Evolutionary conservation across 805 yeast genomes (phyloP), one percentile per base, ranked within the genome.

Genomic region (Nakazawaea siamensis): DNA sequence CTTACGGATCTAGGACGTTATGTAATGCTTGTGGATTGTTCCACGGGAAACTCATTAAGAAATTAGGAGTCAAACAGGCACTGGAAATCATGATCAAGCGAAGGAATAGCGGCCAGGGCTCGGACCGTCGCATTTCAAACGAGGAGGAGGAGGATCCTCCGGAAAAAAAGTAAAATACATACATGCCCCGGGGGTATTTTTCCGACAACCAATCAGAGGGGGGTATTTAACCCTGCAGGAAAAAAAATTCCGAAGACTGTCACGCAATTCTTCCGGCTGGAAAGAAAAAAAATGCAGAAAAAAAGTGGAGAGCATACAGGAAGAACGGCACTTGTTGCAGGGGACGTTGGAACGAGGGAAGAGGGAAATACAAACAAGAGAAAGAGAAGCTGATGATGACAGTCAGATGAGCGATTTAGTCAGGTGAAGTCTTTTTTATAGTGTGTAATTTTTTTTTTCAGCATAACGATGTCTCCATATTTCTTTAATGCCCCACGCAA

Each of bases 1-100:
- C 95, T 1, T 70, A 73, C 38, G 94, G 95, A 0, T 73, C 78
- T 4, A 68, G 85, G 47, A 81, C 90, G 0, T 62, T 87, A 40
- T 87, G 97, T 57, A 87, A 87, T 55, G 96, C 97, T 0, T 88
- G 97, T 59, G 97, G 97, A 0, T 60, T 88, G 31, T 81, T 76
- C 47, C 79, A 70, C 49, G 66, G 80, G 12, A 81, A 81, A 48
- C 50, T 81, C 37, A 58, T 66, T 4, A 76, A 66, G 44, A 68
- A 62, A 40, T 53, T 60, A 40, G 77, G 76, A 2, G 34, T 44
- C 3, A 55, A 54, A 4, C 60, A 49, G 20, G 76, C 76, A 5
- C 62, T 57, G 11, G 48, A 43, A 10, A 50, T 61, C 23, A 54
- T 67, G 47, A 40, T 35, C 26, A 46, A 46, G 34, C 46, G 60